Base-by-base conservation (phyloP, 169 alveolate genomes). In the Blepharisma undulans region DNA sequence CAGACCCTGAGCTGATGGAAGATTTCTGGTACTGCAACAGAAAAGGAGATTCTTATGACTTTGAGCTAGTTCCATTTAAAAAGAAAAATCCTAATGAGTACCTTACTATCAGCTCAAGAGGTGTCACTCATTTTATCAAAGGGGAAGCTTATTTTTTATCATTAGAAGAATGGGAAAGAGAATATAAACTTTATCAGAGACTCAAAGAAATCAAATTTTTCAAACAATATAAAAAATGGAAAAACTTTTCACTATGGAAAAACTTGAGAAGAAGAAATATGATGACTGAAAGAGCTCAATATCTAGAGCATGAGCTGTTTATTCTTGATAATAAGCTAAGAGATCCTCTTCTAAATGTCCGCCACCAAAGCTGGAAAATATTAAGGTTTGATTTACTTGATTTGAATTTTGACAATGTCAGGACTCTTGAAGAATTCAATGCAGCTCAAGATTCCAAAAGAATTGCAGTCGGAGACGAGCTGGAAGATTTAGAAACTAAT, bases 241-340 rank as follows among this genome's bases (percentile, higher is more conserved):
- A 96, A 88, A 95, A 96, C 22, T 95, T 97, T 90, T 92, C 98
- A 22, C 94, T 97, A 25, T 98, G 99, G 99, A 98, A 96, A 92
- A 95, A 92, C 66, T 76, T 89, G n/a, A 95, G 95, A 95, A 91
- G 97, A 29, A 92, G 94, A 80, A 94, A 92, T 34, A 94, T 93
- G 92, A 92, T 93, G 93, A 90, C 84, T 34, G 92, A 96, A 72
- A 92, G 95, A n/a, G 77, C 93, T 25, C 92, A 96, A 88, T 93
- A 95, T 71, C 92, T 96, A 81, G 93, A 93, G 22, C 92, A 95
- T 36, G 94, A 96, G 81, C 93, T 97, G 76, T 97, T 97, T 79
- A 90, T 96, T 19, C 93, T 96, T 66, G 98, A 97, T 78, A 84
- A 95, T n/a, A 93, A 96, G 66, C 91, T 97, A 72, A 48, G 97